A percentile compares a stretch with the other conserved stretches of the same genome.
Conservation (phyloP, 2,329 filamentous ascomycete species). For the Diaporthe aspalathi region DNA sequence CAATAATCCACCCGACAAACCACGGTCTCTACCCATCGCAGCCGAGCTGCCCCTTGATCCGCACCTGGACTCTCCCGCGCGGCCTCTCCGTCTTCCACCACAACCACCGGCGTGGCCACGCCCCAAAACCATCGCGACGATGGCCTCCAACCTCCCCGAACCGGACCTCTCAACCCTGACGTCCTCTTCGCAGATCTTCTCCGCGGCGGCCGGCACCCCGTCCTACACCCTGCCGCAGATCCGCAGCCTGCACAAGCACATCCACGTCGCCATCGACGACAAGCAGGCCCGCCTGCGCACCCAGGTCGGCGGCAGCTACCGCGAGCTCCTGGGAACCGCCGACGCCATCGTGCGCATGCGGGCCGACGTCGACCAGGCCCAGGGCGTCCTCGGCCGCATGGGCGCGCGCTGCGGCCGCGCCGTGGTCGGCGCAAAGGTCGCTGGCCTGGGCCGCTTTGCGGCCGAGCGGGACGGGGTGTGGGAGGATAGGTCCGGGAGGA, state of each 20-base stretch:
- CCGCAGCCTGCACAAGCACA: constrained; percentile 69
- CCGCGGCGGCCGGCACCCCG: constrained; percentile 49
- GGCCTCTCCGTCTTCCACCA: neutral
- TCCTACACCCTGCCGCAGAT: constrained; percentile 72
- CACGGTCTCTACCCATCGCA: constrained; percentile 3
- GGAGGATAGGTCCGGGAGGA: constrained; percentile 44
- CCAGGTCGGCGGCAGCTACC: constrained; percentile 78
- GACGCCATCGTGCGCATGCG: constrained; percentile 96
- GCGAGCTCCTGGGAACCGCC: constrained; percentile 89
- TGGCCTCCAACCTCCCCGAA: constrained; percentile 56
- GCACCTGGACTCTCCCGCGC: neutral
- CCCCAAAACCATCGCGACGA: constrained; percentile 42
- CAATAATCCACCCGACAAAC: neutral
- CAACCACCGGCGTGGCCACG: neutral
- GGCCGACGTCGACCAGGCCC: constrained; percentile 78
- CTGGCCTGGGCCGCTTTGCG: constrained; percentile 64
- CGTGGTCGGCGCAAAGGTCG: constrained; percentile 74
- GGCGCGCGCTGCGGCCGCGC: constrained; percentile 81
- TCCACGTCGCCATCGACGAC: constrained; percentile 71
- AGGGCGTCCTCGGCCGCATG: constrained; percentile 77
- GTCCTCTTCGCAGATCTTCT: constrained; percentile 66
- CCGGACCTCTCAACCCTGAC: constrained; percentile 60
- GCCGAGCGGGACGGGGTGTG: constrained; percentile 43
- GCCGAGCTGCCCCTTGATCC: constrained; percentile 10
- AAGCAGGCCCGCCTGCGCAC: constrained; percentile 71